These are phyloP conservation scores for Colletotrichum gigasporum DNA, from an alignment of 2,329 filamentous ascomycete genomes.

Conservation along the genomic window DNA sequence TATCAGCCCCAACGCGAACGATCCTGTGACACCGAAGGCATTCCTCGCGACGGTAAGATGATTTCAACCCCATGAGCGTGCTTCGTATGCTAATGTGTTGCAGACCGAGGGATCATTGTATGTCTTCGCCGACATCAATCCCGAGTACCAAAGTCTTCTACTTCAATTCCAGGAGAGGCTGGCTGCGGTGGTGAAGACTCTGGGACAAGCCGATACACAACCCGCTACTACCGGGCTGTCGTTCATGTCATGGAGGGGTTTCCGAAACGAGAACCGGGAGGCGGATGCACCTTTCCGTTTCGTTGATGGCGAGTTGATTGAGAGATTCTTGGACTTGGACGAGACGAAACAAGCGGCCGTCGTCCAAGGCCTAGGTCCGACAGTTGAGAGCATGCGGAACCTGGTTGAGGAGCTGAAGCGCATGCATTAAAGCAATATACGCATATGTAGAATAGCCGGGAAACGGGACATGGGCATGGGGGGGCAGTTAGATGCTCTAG, in stretches of 20 bases:
- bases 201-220: conserved; percentile 70
- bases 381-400: conserved; percentile 70
- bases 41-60: conserved; percentile 85
- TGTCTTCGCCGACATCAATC: conserved; percentile 82
- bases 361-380: conserved; percentile 65
- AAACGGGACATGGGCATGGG: not conserved
- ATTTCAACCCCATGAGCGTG: not conserved
- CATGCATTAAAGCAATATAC: conserved; percentile 60
- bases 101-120: conserved; percentile 92
- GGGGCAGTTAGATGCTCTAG: not conserved
- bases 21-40: conserved; percentile 80
- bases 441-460: conserved; percentile 1
- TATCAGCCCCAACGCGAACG: conserved; percentile 70
- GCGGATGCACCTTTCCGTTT: conserved; percentile 84
- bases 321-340: conserved; percentile 80
- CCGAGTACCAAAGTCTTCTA: conserved; percentile 79
- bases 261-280: conserved; percentile 76
- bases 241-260: conserved; percentile 85
- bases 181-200: conserved; percentile 70
- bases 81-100: conserved; percentile 33
- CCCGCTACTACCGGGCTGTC: conserved; percentile 12
- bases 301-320: conserved; percentile 90
- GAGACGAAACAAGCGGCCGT: conserved; percentile 64
- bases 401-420: conserved; percentile 70
- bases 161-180: conserved; percentile 82